Conservation (phyloP, 345 rosid species). For the Euphorbia tirucalli region DNA sequence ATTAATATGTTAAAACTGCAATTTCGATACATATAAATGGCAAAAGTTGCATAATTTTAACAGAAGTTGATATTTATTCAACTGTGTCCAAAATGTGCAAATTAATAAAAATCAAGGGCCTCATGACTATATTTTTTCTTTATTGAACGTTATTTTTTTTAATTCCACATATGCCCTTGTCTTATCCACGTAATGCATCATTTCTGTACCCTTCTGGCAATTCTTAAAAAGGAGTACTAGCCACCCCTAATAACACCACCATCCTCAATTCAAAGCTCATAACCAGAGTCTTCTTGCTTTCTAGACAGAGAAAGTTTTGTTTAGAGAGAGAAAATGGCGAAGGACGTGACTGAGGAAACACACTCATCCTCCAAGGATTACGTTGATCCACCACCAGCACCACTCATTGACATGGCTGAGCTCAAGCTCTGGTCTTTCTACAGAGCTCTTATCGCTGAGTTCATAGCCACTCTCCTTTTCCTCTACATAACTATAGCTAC, state of each 20-base stretch:
- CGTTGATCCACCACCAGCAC: conserved; percentile 98
- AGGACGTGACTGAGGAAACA: conserved; percentile 82
- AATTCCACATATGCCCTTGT: conserved; percentile 47
- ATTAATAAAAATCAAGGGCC: too few relatives aligned
- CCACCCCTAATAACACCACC: neutral
- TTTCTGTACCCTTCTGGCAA: conserved; percentile 4
- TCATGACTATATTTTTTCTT: neutral
- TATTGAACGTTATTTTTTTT: neutral
- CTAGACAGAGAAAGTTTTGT: neutral
- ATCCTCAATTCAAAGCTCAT: neutral
- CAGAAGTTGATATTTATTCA: too few relatives aligned
- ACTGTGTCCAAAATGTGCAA: too few relatives aligned
- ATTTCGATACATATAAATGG: too few relatives aligned
- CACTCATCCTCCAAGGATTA: conserved; percentile 62
- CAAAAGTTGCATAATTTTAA: too few relatives aligned
- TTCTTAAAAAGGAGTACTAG: conserved; percentile 20
- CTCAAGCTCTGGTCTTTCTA: conserved; percentile 81
- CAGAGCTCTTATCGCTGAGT: conserved; percentile 95
- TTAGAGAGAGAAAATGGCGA: conserved; percentile 43
- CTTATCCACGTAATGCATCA: conserved; percentile 27
- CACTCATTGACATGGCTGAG: conserved; percentile 59
- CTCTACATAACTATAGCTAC: conserved; percentile 80
- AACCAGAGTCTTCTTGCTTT: neutral
- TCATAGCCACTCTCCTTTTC: conserved; percentile 89
- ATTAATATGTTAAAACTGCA: too few relatives aligned